Percentiles rank a stretch among this genome's conserved stretches.
Conservation (phyloP, 2,329 filamentous ascomycete species). For the Nothopassalora personata region DNA sequence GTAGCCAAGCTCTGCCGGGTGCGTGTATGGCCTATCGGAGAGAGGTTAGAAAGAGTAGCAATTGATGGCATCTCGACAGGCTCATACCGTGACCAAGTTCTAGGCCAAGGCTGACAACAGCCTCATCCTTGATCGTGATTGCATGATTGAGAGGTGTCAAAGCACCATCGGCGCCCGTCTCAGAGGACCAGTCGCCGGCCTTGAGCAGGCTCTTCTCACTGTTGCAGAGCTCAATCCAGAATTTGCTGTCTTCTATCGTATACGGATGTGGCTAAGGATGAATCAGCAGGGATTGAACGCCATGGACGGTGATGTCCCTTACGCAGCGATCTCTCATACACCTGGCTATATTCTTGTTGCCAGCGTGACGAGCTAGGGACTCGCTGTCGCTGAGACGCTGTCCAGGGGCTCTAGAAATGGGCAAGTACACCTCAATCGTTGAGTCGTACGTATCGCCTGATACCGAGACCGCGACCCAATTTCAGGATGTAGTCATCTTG, state of each 20-base stretch:
- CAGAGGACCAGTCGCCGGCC: conserved; percentile 19
- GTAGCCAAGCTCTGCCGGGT: conserved; percentile 39
- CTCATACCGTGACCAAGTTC: conserved; percentile 26
- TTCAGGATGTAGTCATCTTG: conserved; percentile 6
- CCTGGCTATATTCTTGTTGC: conserved; percentile 31
- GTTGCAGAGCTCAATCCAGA: conserved; percentile 34
- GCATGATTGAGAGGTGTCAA: conserved; percentile 17
- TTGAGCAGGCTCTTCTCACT: conserved; percentile 7
- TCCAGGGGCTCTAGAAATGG: background rate
- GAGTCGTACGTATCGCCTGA: background rate
- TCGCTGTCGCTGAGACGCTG: conserved; percentile 31
- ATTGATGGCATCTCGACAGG: background rate
- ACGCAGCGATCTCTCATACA: conserved; percentile 37
- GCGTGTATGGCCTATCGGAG: conserved; percentile 31
- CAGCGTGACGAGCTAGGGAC: conserved; percentile 24
- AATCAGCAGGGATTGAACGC: background rate
- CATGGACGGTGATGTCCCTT: background rate
- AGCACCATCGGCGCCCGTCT: conserved; percentile 17
- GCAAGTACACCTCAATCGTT: background rate
- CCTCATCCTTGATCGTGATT: conserved; percentile 23
- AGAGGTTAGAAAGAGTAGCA: background rate
- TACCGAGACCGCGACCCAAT: conserved; percentile 1
- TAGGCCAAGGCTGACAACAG: conserved; percentile 38
- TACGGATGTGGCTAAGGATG: conserved; percentile 33
- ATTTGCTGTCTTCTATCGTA: conserved; percentile 29